Base-by-base conservation (phyloP, 768 basidiomycete genomes). In the Mycena venus region DNA sequence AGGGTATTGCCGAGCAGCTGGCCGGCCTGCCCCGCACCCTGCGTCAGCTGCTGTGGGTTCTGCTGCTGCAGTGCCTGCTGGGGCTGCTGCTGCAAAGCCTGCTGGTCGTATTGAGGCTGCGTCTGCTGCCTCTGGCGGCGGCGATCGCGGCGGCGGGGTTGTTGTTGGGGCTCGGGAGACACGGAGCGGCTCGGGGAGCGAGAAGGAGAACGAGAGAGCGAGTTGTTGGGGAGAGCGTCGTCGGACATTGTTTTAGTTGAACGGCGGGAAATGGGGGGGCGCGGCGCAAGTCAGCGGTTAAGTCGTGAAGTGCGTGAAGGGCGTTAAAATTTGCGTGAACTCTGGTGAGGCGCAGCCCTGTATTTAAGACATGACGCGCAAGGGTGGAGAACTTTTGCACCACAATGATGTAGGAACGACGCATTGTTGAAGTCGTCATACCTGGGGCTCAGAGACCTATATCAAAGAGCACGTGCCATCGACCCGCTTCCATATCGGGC, bases 141-240 rank as follows among this genome's bases (percentile, higher is more conserved):
- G 5, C 63, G 25, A 1, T 65, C 73, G 44, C 55, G 62, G 40
- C 74, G 44, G 34, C 56, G 70, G 12, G 59, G 51, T 15, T 65
- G 63, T 29, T 51, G 17, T 49, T 59, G 32, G 32, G 68, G 68
- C 47, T 70, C 74, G 63, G 70, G 74, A 12, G 74, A 70, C 1
- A 64, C 23, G 3, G 74, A 66, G 7, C 36, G 70, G 21, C 68
- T 62, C 25, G 29, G 32, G n/a, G 74, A 66, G 7, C 21, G 62
- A 21, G 58, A 53, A 38, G 29, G 32, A 21, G 70, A 60, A 23
- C 12, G 56, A 61, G 72, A 42, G 25, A 19, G 15, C 23, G 58
- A 38, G n/a, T 25, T n/a, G n/a, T n/a, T 29, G 17, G 55, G 55
- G 55, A 56, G 55, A n/a, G 55, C 55, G 59, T 55, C 60, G 29